Base-by-base conservation (phyloP, 805 yeast species). In the Metschnikowia santaceciliae region DNA sequence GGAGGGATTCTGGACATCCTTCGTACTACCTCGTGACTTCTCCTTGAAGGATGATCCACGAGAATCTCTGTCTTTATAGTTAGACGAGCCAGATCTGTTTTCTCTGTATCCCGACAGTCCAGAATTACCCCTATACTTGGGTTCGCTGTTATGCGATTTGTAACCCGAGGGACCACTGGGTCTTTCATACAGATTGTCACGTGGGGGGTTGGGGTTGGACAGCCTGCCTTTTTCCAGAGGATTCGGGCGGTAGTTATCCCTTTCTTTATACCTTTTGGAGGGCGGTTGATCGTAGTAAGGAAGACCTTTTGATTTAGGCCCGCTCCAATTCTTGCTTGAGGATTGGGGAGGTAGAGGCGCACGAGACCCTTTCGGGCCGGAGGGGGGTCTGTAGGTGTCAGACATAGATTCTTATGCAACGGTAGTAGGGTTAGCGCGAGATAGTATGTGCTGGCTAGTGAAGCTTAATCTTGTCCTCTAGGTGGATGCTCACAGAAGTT, bases 331-430 rank as follows among this genome's bases (percentile, higher is more conserved):
- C 42, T 40, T 51, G 44, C 52, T 47, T 17, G 50, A 23, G 37
- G 38, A 32, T 19, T 54, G 45, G 17, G 50, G 43, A 23, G 54
- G 56, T 30, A 55, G 51, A n/a, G 54, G 50, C 10, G 52, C 52
- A 33, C 59, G 45, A 10, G 54, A 50, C 23, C 59, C 58, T 46
- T 54, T 58, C 5, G 62, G 62, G 23, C 59, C 62, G 3, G 58
- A 17, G 6, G 62, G 62, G 19, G 62, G 62, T 40, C 61, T 53
- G 40, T 57, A 57, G 38, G 58, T 52, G 42, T 58, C 62, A 14
- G 62, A 57, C 61, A 57, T 57, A 13, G n/a, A 32, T 15, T 26
- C 22, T 20, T 23, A 20, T 11, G 19, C 10, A 23, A 20, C 22
- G 20, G 22, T 10, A 20, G 38, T 33, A 6, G 37, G 30, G 30